These are phyloP conservation scores for Pichiaceae sp. DNA, from an alignment of 1,139 yeast species.

Conservation along the genomic window DNA sequence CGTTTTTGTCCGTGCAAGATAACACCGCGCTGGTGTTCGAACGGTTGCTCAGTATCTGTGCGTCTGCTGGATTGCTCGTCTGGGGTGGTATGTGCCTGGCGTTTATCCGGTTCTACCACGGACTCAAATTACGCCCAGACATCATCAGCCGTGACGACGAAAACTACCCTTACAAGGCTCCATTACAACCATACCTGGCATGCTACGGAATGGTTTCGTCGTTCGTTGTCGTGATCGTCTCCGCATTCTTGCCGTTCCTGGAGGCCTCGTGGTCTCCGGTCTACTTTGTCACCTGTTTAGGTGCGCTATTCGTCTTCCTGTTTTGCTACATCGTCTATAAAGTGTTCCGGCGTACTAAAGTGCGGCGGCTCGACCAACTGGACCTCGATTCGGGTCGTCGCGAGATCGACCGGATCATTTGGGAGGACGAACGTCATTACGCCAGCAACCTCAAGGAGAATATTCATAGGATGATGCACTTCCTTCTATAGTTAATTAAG, in stretches of 20 bases:
- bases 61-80: slow-evolving; percentile 64
- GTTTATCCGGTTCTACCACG: slow-evolving; percentile 62
- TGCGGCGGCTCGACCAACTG: slow-evolving; percentile 54
- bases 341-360: slow-evolving; percentile 43
- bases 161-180: slow-evolving; percentile 70
- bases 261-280: slow-evolving; percentile 53
- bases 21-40: slow-evolving; percentile 60
- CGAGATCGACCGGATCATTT: slow-evolving; percentile 59
- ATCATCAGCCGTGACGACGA: slow-evolving; percentile 54
- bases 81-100: slow-evolving; percentile 82
- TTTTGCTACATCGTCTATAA: slow-evolving; percentile 50
- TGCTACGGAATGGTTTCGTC: slow-evolving; percentile 57
- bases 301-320: slow-evolving; percentile 49
- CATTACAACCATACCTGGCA: slow-evolving; percentile 71
- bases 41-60: slow-evolving; percentile 53
- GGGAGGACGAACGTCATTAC: slow-evolving; percentile 53
- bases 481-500: slow-evolving; percentile 21
- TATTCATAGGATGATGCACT: slow-evolving; percentile 14
- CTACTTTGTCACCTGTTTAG: slow-evolving; percentile 62
- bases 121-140: slow-evolving; percentile 58
- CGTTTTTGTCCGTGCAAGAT: slow-evolving; percentile 51
- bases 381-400: slow-evolving; percentile 76
- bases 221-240: slow-evolving; percentile 43
- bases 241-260: slow-evolving; percentile 67
- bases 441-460: slow-evolving; percentile 23